These are phyloP conservation scores for Cladosporium sphaerospermum DNA, from an alignment of 2,329 filamentous ascomycete genomes.

Conservation along the genomic window DNA sequence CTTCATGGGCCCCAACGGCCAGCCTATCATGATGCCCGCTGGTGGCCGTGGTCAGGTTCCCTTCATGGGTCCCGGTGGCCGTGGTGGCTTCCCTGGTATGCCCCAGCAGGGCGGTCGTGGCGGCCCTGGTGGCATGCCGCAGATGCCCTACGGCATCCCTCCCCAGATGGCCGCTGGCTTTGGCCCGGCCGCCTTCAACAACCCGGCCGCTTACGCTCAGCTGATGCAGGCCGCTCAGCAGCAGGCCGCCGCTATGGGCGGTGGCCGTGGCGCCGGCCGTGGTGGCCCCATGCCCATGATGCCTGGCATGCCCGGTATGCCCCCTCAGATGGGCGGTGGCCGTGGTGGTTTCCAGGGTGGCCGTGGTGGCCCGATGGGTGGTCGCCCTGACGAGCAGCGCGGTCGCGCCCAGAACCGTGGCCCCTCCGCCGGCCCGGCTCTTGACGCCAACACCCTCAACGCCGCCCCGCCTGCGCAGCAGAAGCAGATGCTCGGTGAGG, in stretches of 20 bases:
- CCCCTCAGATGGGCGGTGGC: constrained; percentile 55
- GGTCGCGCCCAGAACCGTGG: constrained; percentile 33
- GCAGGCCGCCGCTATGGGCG: constrained; percentile 57
- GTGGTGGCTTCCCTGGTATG: constrained; percentile 79
- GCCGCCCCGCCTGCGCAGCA: constrained; percentile 65
- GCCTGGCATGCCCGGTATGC: constrained; percentile 39
- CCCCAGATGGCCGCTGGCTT: constrained; percentile 60
- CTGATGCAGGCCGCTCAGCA: constrained; percentile 68
- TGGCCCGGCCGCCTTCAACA: constrained; percentile 70
- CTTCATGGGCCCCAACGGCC: constrained; percentile 80
- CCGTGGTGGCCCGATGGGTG: constrained; percentile 49
- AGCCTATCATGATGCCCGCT: constrained; percentile 53
- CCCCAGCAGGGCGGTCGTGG: constrained; percentile 81
- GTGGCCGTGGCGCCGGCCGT: constrained; percentile 42
- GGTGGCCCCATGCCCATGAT: constrained; percentile 61
- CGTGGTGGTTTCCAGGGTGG: constrained; percentile 45
- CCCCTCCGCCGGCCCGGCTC: constrained; percentile 16
- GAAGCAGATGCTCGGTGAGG: constrained; percentile 98
- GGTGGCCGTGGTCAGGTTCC: constrained; percentile 53
- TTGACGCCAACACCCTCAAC: constrained; percentile 48
- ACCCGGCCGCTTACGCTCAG: constrained; percentile 56
- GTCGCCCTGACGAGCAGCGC: constrained; percentile 33
- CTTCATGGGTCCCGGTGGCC: constrained; percentile 61
- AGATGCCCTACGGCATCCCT: constrained; percentile 78
- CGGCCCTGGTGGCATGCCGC: constrained; percentile 66